Conservation (phyloP, 352 stramenopile genomes). For the Peronospora farinosa region DNA sequence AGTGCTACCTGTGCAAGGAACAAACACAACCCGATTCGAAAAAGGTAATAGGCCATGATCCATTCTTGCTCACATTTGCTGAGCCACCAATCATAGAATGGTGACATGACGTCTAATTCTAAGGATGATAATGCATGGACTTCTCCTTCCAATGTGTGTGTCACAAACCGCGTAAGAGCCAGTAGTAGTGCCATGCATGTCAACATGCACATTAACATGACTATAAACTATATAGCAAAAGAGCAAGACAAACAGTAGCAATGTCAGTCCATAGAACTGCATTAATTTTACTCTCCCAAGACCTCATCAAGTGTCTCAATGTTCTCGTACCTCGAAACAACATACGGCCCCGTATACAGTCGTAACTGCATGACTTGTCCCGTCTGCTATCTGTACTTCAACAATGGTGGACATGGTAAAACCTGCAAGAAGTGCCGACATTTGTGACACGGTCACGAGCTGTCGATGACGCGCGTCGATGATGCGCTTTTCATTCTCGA, state of each 20-base stretch:
- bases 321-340: constrained; percentile 41
- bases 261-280: constrained; percentile 7
- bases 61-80: constrained; percentile 66
- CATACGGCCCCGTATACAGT: constrained; percentile 51
- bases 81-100: constrained; percentile 72
- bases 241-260: neutral
- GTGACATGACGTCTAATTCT: constrained; percentile 65
- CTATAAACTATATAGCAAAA: constrained; percentile 44
- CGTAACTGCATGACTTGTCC: constrained; percentile 43
- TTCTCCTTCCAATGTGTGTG: constrained; percentile 63
- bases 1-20: constrained; percentile 56
- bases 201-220: constrained; percentile 74
- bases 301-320: neutral
- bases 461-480: constrained; percentile 70
- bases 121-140: constrained; percentile 47
- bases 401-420: constrained; percentile 75
- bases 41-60: constrained; percentile 60
- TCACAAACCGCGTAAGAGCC: constrained; percentile 68
- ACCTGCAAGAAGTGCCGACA: constrained; percentile 55
- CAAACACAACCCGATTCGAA: constrained; percentile 44
- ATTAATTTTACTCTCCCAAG: neutral
- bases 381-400: constrained; percentile 48
- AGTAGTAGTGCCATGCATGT: constrained; percentile 62
- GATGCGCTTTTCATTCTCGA: constrained; percentile 78
- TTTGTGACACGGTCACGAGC: constrained; percentile 54